Percentiles rank a stretch among this genome's conserved stretches.
These are phyloP conservation scores for Entomortierella chlamydospora DNA, from an alignment of 192 early-diverging fungal species.

Conservation along the genomic window DNA sequence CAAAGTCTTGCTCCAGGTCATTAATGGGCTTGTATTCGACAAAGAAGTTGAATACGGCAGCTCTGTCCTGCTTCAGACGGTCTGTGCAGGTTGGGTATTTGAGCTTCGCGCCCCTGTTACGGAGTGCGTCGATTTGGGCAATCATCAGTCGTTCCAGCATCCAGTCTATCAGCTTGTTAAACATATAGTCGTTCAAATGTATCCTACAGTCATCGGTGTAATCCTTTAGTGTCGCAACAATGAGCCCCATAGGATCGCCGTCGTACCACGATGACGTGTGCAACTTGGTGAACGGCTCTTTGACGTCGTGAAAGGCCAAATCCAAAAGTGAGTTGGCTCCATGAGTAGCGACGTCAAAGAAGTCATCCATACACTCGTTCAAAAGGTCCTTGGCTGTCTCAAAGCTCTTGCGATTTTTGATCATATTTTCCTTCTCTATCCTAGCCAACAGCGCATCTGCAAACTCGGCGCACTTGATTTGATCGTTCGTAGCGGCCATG, in stretches of 20 bases:
- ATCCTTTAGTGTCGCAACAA: constrained; percentile 95
- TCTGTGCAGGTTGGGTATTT: constrained; percentile 74
- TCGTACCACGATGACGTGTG: constrained; percentile 94
- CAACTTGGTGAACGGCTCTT: constrained; percentile 77
- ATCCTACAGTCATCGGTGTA: constrained; percentile 90
- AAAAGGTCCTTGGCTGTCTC: constrained; percentile 72
- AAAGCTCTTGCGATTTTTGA: constrained; percentile 65
- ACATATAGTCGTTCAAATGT: constrained; percentile 91
- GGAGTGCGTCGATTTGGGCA: constrained; percentile 86
- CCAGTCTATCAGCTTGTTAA: constrained; percentile 87
- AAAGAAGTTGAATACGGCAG: constrained; percentile 83
- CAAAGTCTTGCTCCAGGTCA: constrained; percentile 83
- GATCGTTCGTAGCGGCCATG: constrained; percentile 96
- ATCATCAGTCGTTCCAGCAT: constrained; percentile 88
- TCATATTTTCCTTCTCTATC: constrained; percentile 57
- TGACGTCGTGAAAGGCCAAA: constrained; percentile 86
- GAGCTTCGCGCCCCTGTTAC: constrained; percentile 82
- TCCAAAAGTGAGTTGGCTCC: constrained; percentile 83
- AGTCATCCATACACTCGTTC: constrained; percentile 86
- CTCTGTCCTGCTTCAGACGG: constrained; percentile 81
- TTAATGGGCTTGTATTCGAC: constrained; percentile 73
- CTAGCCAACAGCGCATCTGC: constrained; percentile 79
- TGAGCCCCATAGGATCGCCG: constrained; percentile 83
- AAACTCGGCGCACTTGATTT: constrained; percentile 90
- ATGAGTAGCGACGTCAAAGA: constrained; percentile 87